phyloP scores from a whole-genome alignment of 768 basidiomycete genomes.

The Boletus barrowsii region DNA sequence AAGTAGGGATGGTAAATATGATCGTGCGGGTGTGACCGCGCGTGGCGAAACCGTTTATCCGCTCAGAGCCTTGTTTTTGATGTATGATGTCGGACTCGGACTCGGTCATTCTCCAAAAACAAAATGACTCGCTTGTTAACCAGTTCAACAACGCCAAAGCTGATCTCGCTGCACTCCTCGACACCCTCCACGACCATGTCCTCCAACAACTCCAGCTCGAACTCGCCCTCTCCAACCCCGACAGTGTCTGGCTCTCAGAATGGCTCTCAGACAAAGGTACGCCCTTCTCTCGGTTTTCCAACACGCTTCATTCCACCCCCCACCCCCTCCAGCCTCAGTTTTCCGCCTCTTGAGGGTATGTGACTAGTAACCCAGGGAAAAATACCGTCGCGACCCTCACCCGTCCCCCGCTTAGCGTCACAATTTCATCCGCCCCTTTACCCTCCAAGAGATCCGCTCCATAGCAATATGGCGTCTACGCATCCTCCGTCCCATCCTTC shows the following conservation, averaged over 20 bases:
- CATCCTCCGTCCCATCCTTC: conserved; percentile 38
- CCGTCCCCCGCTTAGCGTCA: conserved; percentile 46
- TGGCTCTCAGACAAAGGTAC: conserved; percentile 69
- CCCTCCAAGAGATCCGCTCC: conserved; percentile 55
- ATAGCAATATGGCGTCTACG: conserved; percentile 55
- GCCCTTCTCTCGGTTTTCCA: conserved; percentile 19
- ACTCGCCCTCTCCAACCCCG: conserved; percentile 46
- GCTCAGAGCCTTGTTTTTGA: not conserved
- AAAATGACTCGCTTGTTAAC: conserved; percentile 45
- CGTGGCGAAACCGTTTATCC: not conserved
- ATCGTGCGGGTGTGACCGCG: not conserved
- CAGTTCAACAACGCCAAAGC: conserved; percentile 51
- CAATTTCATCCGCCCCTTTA: conserved; percentile 60
- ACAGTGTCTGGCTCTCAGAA: conserved; percentile 50
- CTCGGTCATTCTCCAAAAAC: conserved; percentile 33
- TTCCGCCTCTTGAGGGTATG: conserved; percentile 64
- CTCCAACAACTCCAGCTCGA: conserved; percentile 61
- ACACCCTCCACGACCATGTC: conserved; percentile 51
- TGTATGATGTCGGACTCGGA: no score
- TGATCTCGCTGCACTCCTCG: conserved; percentile 46
- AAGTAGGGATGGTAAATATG: not conserved
- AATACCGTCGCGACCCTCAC: not conserved
- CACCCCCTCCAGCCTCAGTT: conserved; percentile 39
- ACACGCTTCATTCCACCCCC: not conserved
- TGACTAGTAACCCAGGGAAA: conserved; percentile 1